These are phyloP conservation scores for Xylariaceae sp. DNA, from an alignment of 2,329 filamentous ascomycete genomes.

Conservation along the genomic window DNA sequence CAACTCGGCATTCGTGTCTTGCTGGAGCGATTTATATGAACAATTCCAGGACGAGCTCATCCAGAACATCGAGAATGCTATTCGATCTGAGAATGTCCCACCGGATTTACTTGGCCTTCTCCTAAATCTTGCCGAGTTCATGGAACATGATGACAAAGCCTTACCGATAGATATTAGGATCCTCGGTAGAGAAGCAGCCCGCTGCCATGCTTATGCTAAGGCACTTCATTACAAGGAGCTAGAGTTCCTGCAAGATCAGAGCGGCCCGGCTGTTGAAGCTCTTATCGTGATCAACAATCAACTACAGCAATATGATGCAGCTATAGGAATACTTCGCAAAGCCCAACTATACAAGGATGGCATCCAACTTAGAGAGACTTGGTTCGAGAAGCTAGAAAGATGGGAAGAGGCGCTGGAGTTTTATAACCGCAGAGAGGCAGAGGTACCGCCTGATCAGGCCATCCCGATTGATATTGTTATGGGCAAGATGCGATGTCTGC, in stretches of 20 bases:
- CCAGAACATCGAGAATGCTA: conserved; percentile 88
- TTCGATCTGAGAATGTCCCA: conserved; percentile 92
- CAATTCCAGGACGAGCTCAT: conserved; percentile 97
- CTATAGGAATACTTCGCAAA: conserved; percentile 94
- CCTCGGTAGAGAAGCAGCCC: conserved; percentile 88
- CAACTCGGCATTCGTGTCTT: conserved; percentile 98
- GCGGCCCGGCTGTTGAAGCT: conserved; percentile 89
- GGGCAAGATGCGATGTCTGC: conserved; percentile 98
- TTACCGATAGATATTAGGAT: conserved; percentile 95
- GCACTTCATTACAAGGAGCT: conserved; percentile 98
- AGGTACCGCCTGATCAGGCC: conserved; percentile 54
- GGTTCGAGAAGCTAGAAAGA: conserved; percentile 96
- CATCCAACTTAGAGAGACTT: conserved; percentile 93
- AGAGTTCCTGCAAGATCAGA: conserved; percentile 97
- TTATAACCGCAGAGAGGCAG: conserved; percentile 79
- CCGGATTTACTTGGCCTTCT: conserved; percentile 92
- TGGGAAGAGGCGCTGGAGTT: conserved; percentile 96
- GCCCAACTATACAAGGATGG: conserved; percentile 91
- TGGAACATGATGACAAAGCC: conserved; percentile 99
- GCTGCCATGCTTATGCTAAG: conserved; percentile 97
- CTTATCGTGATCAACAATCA: conserved; percentile 99
- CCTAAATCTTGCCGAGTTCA: conserved; percentile 96
- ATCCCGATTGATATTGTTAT: conserved; percentile 90
- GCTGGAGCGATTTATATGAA: conserved; percentile 96
- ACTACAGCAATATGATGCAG: conserved; percentile 95